These are phyloP conservation scores for Paracamarosporium sp. DNA, from an alignment of 2,329 filamentous ascomycete genomes.

Conservation along the genomic window DNA sequence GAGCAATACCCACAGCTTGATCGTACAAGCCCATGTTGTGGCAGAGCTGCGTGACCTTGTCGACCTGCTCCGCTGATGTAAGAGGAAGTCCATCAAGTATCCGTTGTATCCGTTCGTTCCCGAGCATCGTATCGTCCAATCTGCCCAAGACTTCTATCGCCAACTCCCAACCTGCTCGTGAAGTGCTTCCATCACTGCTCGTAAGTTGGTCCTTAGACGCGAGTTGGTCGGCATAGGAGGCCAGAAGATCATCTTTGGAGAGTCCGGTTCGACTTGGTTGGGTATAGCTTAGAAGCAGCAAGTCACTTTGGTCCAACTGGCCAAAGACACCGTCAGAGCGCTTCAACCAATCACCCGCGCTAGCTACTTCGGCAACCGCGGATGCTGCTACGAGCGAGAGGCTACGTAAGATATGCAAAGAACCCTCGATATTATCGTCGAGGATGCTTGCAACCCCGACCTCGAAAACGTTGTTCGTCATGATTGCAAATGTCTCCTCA, in stretches of 20 bases:
- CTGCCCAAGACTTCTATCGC: conserved; percentile 83
- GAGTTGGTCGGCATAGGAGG: conserved; percentile 75
- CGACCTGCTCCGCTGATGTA: conserved; percentile 73
- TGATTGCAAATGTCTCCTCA: conserved; percentile 73
- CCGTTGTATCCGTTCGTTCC: conserved; percentile 75
- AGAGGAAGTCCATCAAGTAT: conserved; percentile 77
- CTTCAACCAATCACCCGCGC: conserved; percentile 83
- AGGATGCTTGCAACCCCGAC: conserved; percentile 82
- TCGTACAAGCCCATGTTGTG: conserved; percentile 78
- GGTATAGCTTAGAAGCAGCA: conserved; percentile 77
- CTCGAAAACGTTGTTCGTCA: conserved; percentile 77
- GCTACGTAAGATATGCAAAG: conserved; percentile 74
- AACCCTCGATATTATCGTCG: conserved; percentile 80
- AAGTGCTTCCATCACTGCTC: conserved; percentile 35
- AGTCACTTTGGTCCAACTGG: conserved; percentile 80
- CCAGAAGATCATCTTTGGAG: conserved; percentile 80
- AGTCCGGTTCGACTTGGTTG: conserved; percentile 50
- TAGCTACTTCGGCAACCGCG: conserved; percentile 82
- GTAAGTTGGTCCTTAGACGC: conserved; percentile 52
- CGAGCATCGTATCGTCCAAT: conserved; percentile 74
- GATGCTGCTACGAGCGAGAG: conserved; percentile 84
- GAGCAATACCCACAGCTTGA: conserved; percentile 81
- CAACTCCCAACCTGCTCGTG: conserved; percentile 82
- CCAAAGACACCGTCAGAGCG: conserved; percentile 59
- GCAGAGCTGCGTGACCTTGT: conserved; percentile 81